Evolutionary conservation across 805 yeast genomes (phyloP).

Genomic region (Wickerhamiella shivajii): DNA sequence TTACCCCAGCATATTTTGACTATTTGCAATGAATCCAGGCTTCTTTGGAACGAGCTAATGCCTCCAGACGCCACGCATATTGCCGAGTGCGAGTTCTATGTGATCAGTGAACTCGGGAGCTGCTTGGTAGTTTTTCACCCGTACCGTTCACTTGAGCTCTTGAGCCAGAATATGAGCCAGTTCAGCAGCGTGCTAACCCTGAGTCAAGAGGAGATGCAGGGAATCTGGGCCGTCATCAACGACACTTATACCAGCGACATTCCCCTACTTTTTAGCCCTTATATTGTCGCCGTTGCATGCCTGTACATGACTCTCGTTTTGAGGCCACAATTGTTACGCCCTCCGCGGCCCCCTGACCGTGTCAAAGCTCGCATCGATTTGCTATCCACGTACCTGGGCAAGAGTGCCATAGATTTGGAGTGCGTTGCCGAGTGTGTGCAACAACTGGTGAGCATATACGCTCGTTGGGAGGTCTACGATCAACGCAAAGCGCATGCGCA

Average conservation of each 20-base stretch:
- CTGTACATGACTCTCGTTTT: constrained; percentile 64
- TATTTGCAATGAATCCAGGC: constrained; percentile 69
- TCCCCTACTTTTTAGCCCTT: constrained; percentile 76
- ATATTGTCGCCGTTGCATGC: constrained; percentile 68
- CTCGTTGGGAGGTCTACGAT: constrained; percentile 75
- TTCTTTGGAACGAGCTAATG: constrained; percentile 87
- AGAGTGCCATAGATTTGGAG: constrained; percentile 60
- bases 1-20: constrained; percentile 87
- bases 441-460: constrained; percentile 67
- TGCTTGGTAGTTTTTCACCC: constrained; percentile 30
- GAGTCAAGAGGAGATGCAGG: constrained; percentile 48
- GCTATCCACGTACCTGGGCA: constrained; percentile 53
- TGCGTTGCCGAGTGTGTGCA: constrained; percentile 73
- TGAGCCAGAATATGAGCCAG: constrained; percentile 38
- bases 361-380: constrained; percentile 35
- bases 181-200: constrained; percentile 29
- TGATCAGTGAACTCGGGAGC: constrained; percentile 63
- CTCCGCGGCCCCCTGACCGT: constrained; percentile 24
- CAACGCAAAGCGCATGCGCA: constrained; percentile 6
- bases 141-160: constrained; percentile 25
- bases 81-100: constrained; percentile 90
- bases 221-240: constrained; percentile 78
- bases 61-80: constrained; percentile 83
- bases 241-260: constrained; percentile 83
- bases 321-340: constrained; percentile 23